These are phyloP conservation scores for Phylloporus scabripes DNA, from an alignment of 768 basidiomycete genomes.

Conservation along the genomic window DNA sequence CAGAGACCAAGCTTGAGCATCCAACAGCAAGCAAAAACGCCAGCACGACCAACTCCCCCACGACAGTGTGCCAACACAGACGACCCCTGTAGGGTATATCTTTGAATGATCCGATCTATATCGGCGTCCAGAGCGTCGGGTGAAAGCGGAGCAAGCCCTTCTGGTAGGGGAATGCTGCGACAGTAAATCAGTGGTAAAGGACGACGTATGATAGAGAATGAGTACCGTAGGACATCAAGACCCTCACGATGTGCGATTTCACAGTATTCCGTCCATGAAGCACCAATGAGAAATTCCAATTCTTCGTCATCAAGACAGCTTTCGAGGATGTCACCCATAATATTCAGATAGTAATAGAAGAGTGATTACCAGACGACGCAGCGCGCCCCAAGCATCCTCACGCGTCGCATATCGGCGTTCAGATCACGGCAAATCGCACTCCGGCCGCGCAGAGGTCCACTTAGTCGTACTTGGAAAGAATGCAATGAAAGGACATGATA, in stretches of 20 bases:
- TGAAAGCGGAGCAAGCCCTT: conserved; percentile 74
- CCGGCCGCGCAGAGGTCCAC: conserved; percentile 73
- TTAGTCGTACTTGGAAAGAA: conserved; percentile 51
- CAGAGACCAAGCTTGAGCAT: conserved; percentile 87
- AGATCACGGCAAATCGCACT: conserved; percentile 81
- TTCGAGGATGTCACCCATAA: not conserved
- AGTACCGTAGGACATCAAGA: conserved; percentile 75
- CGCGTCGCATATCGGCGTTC: conserved; percentile 66
- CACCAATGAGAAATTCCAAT: conserved; percentile 71
- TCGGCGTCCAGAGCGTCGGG: conserved; percentile 57
- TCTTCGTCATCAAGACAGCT: conserved; percentile 87
- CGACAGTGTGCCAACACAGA: conserved; percentile 85
- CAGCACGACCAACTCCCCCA: conserved; percentile 91
- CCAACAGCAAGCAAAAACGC: conserved; percentile 90
- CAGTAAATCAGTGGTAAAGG: not conserved
- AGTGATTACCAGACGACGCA: conserved; percentile 71
- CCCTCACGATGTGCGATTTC: conserved; percentile 54
- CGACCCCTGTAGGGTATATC: conserved; percentile 68
- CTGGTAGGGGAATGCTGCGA: conserved; percentile 78
- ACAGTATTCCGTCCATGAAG: conserved; percentile 76
- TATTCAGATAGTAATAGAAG: not conserved
- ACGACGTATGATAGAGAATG: not conserved
- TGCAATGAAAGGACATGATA: not conserved
- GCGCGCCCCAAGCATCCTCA: conserved; percentile 65
- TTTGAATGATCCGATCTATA: conserved; percentile 57